A percentile compares a stretch with the other conserved stretches of the same genome.
Conservation (phyloP, 257 asterid species). For the Fraxinus cuspidata region DNA sequence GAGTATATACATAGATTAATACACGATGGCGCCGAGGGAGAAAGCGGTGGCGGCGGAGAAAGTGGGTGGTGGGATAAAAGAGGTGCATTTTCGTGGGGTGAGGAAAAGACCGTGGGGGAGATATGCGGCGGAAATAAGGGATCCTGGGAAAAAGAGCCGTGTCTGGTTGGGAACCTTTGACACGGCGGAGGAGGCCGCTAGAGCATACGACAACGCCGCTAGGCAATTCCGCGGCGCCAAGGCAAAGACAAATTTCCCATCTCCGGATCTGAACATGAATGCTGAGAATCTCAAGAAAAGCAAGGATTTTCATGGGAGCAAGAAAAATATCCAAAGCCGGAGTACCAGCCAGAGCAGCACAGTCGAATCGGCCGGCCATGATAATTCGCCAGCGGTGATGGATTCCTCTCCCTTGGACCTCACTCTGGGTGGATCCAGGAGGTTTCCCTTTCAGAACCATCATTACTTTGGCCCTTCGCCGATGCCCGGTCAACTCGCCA, state of each 20-base stretch:
- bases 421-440: slow-evolving; percentile 28
- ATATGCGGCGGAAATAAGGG: slow-evolving; percentile 66
- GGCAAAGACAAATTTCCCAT: slow-evolving; percentile 62
- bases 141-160: slow-evolving; percentile 54
- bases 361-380: slow-evolving; percentile 44
- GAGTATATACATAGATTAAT: not conserved
- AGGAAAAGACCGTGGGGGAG: slow-evolving; percentile 69
- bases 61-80: not conserved
- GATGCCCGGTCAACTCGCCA: not conserved
- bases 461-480: slow-evolving; percentile 9
- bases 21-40: slow-evolving; percentile 39
- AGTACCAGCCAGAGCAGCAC: slow-evolving; percentile 58
- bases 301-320: not conserved
- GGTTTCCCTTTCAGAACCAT: slow-evolving; percentile 32
- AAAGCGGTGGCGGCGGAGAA: slow-evolving; percentile 23
- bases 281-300: not conserved
- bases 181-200: slow-evolving; percentile 68
- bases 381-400: slow-evolving; percentile 26
- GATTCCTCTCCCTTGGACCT: slow-evolving; percentile 34
- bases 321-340: slow-evolving; percentile 3
- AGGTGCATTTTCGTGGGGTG: slow-evolving; percentile 54
- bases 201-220: slow-evolving; percentile 64
- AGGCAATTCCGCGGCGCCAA: slow-evolving; percentile 56
- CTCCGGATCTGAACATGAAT: slow-evolving; percentile 7
- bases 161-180: slow-evolving; percentile 72